Percentiles rank a stretch among this genome's conserved stretches.
Evolutionary conservation across 371 early-diverging fungal species (phyloP).

Genomic region (Entomophthora muscae): DNA sequence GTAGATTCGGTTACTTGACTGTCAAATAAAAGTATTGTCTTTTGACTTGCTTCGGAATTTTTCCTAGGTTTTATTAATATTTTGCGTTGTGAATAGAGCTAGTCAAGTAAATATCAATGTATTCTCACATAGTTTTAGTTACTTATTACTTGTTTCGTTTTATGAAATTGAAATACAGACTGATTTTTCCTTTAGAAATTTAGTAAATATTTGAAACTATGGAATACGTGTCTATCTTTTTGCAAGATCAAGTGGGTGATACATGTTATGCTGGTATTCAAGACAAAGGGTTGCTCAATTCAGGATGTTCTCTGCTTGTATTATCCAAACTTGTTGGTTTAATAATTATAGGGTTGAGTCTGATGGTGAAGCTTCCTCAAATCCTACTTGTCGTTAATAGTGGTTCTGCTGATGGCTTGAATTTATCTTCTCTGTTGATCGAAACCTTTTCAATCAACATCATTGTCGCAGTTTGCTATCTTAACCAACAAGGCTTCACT

Average conservation of each 20-base stretch:
- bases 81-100: too few relatives aligned
- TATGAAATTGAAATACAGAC: too few relatives aligned
- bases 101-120: too few relatives aligned
- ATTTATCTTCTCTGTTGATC: background rate
- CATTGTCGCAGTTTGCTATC: background rate
- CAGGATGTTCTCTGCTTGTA: background rate
- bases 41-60: too few relatives aligned
- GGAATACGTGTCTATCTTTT: too few relatives aligned
- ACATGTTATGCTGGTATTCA: background rate
- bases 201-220: too few relatives aligned
- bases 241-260: background rate
- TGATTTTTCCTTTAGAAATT: too few relatives aligned
- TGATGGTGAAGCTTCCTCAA: slow-evolving; percentile 3
- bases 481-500: slow-evolving; percentile 5
- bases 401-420: background rate
- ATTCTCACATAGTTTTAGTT: too few relatives aligned
- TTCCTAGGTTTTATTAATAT: too few relatives aligned
- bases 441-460: slow-evolving; percentile 1
- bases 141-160: too few relatives aligned
- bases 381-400: background rate
- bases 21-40: too few relatives aligned
- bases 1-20: too few relatives aligned
- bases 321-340: slow-evolving; percentile 1
- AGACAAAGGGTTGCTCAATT: background rate
- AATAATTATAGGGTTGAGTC: background rate